Percentiles rank a stretch among this genome's conserved stretches.
phyloP scores from a whole-genome alignment of 306 rosid genomes.

The Quercus alba region DNA sequence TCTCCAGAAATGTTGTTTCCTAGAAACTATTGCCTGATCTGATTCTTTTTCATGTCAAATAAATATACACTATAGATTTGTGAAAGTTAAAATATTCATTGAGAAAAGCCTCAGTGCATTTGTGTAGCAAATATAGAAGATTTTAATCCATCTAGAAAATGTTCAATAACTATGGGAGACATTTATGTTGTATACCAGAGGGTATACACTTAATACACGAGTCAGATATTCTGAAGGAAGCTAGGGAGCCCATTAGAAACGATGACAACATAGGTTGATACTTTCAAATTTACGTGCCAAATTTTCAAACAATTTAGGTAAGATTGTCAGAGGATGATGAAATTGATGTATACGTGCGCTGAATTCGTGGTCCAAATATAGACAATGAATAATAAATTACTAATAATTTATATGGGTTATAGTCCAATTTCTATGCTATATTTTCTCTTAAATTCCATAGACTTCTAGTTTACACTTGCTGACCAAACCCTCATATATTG shows the following conservation, averaged over 20 bases:
- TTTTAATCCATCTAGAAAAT: background rate
- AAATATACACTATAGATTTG: too few relatives aligned
- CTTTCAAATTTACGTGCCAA: background rate
- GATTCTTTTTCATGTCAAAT: background rate
- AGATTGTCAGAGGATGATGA: background rate
- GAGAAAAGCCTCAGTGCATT: too few relatives aligned
- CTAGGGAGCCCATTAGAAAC: background rate
- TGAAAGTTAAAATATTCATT: too few relatives aligned
- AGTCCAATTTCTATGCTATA: background rate
- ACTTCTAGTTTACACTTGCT: background rate
- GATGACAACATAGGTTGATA: background rate
- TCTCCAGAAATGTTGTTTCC: background rate
- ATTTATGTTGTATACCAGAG: background rate
- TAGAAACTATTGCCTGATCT: background rate
- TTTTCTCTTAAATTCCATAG: conserved; percentile 13
- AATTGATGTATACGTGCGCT: background rate
- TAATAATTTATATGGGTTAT: too few relatives aligned
- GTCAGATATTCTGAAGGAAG: background rate
- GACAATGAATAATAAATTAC: background rate
- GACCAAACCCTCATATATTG: conserved; percentile 16
- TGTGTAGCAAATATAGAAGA: background rate
- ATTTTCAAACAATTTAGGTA: conserved; percentile 23
- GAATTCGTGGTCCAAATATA: background rate
- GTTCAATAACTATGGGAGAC: background rate
- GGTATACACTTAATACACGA: background rate